Percentiles rank a stretch among this genome's conserved stretches.
These are phyloP conservation scores for Cladorrhinum sp. DNA, from an alignment of 2,329 filamentous ascomycete species.

Conservation along the genomic window DNA sequence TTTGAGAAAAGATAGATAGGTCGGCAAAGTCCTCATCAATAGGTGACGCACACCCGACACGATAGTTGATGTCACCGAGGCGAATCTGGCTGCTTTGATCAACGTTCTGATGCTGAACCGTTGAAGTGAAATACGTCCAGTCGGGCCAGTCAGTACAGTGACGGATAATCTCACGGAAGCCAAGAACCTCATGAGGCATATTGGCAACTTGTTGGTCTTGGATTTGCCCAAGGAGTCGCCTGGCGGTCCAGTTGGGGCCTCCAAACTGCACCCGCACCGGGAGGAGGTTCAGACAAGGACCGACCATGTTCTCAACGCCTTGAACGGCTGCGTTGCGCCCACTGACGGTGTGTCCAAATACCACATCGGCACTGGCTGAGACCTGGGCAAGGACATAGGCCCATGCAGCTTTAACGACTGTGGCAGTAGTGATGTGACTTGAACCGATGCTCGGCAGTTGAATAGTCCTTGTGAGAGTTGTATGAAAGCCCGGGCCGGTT, in stretches of 20 bases:
- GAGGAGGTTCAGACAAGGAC: slow-evolving; percentile 42
- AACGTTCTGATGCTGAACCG: slow-evolving; percentile 27
- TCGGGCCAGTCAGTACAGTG: slow-evolving; percentile 27
- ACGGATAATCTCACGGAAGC: slow-evolving; percentile 28
- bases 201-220: slow-evolving; percentile 40
- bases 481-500: slow-evolving; percentile 18
- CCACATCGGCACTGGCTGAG: slow-evolving; percentile 37
- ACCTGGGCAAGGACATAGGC: slow-evolving; percentile 37
- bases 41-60: slow-evolving; percentile 22
- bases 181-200: slow-evolving; percentile 27
- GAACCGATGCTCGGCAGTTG: slow-evolving; percentile 21
- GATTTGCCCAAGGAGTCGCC: slow-evolving; percentile 38
- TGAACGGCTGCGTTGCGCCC: slow-evolving; percentile 38
- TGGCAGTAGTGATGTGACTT: slow-evolving; percentile 37
- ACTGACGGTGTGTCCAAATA: slow-evolving; percentile 41
- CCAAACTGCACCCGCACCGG: slow-evolving; percentile 39
- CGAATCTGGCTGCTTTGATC: slow-evolving; percentile 14
- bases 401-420: slow-evolving; percentile 46
- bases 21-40: slow-evolving; percentile 25
- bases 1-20: slow-evolving; percentile 23
- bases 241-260: slow-evolving; percentile 32
- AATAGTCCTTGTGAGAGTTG: slow-evolving; percentile 21
- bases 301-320: slow-evolving; percentile 38
- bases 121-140: slow-evolving; percentile 25
- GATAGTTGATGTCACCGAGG: slow-evolving; percentile 21